Evolutionary conservation across 176 grass and related monocot species (phyloP), one percentile per base, ranked within the genome.

Genomic region (Cymbopogon citratus): DNA sequence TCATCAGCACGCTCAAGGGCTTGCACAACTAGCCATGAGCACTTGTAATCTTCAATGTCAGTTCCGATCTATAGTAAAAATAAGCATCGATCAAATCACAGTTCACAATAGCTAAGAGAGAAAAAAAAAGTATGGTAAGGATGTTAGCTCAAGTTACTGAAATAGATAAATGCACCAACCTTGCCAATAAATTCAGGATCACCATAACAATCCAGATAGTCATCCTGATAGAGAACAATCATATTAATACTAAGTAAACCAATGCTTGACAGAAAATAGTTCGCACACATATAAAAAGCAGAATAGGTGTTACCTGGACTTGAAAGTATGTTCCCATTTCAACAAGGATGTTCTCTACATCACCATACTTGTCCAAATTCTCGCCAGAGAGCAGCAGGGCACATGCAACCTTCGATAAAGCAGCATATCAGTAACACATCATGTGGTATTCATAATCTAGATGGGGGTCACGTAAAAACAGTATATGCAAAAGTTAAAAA

Each of bases 281-380:
- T 80, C 0, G 21, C 28, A 63, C 7, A 25, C 9, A 56, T 73
- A 41, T 46, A 4, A 63, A 45, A 52, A 73, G 43, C 15, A 36
- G 74, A 80, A 61, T 12, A 44, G 57, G 68, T 74, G 19, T 83
- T 87, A 93, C 96, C 93, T 99, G 96, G 71, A 95, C 87, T 93
- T 99, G 96, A 87, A 95, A 99, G 73, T 93, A 95, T 71, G 79
- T 93, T 87, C 96, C 96, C 93, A 99, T 99, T 82, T 93, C 89
- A 86, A 99, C 83, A 83, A 99, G 96, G 80, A 95, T 91, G 69
- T 87, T 88, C 74, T 99, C 92, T 46, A 93, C 96, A 87, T 83
- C 87, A 81, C 66, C 27, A 62, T 88, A 99, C 73, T 95, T 88
- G 14, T 83, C 71, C 83, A 95, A 86, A 71, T 91, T 90, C 89